A percentile compares a stretch with the other conserved stretches of the same genome.
These are phyloP conservation scores for Austropuccinia psidii DNA, from an alignment of 1,284 basidiomycete species.

Conservation along the genomic window DNA sequence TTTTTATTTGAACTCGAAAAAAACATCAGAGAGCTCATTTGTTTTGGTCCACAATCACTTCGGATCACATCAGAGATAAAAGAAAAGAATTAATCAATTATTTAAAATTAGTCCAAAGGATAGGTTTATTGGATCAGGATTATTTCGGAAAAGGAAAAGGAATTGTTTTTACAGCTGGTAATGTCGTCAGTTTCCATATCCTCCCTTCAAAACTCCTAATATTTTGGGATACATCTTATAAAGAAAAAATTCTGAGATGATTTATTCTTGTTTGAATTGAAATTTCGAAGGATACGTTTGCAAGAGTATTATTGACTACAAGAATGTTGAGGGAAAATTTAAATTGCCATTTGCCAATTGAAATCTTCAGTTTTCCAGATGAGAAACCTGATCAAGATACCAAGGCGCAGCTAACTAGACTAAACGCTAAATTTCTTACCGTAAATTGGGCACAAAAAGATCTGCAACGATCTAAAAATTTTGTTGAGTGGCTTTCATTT, in stretches of 20 bases:
- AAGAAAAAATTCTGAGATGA: constrained; percentile 45
- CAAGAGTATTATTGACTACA: constrained; percentile 1
- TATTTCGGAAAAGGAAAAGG: constrained; percentile 43
- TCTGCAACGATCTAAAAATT: constrained; percentile 42
- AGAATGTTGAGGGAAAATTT: constrained; percentile 35
- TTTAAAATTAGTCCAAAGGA: constrained; percentile 43
- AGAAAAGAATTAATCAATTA: constrained; percentile 47
- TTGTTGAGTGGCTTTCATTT: constrained; percentile 43
- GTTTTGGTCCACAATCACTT: constrained; percentile 48
- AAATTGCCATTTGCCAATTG: constrained; percentile 48
- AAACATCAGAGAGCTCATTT: constrained; percentile 30
- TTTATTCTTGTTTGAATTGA: neutral
- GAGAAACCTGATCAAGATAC: constrained; percentile 48
- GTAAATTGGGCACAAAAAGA: constrained; percentile 47
- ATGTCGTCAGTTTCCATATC: constrained; percentile 43
- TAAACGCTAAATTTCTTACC: constrained; percentile 48
- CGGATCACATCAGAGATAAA: constrained; percentile 42
- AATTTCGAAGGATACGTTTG: constrained; percentile 4
- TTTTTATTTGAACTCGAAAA: too few relatives aligned
- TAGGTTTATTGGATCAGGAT: constrained; percentile 37
- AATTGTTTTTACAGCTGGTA: constrained; percentile 52
- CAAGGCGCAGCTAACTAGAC: constrained; percentile 44
- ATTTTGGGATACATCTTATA: constrained; percentile 46
- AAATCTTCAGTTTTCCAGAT: constrained; percentile 50
- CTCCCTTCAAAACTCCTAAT: too few relatives aligned